Conservation (phyloP, 208 protist genomes). For the Phytomonas sp. region DNA sequence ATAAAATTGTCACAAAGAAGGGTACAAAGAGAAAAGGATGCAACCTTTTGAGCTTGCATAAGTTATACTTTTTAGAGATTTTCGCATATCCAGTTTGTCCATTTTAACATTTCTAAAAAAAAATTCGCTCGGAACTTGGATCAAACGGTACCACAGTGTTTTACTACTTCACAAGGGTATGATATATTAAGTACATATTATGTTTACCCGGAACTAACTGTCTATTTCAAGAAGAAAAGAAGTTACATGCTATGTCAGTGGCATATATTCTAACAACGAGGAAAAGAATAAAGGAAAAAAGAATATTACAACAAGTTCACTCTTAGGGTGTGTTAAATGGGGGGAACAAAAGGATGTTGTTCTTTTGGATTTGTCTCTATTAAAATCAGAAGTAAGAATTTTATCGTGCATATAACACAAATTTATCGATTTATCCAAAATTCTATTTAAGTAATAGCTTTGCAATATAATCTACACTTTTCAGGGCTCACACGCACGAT, state of each 20-base stretch:
- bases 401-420: not conserved
- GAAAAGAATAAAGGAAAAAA: not conserved
- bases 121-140: not conserved
- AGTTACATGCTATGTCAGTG: not conserved
- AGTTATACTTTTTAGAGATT: not conserved
- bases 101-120: not conserved
- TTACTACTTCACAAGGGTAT: not conserved
- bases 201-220: not conserved
- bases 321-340: not conserved
- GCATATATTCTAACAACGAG: not conserved
- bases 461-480: not conserved
- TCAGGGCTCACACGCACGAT: not conserved
- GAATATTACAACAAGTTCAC: not conserved
- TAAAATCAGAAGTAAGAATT: not conserved
- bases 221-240: not conserved
- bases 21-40: not conserved
- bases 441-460: not conserved
- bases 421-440: not conserved
- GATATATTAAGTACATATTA: not conserved
- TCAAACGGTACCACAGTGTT: not conserved
- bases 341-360: not conserved
- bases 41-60: not conserved
- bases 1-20: not conserved
- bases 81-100: not conserved
- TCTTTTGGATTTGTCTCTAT: not conserved